Base-by-base conservation (phyloP, 441 rosid species). In the Raphanus hybrid region DNA sequence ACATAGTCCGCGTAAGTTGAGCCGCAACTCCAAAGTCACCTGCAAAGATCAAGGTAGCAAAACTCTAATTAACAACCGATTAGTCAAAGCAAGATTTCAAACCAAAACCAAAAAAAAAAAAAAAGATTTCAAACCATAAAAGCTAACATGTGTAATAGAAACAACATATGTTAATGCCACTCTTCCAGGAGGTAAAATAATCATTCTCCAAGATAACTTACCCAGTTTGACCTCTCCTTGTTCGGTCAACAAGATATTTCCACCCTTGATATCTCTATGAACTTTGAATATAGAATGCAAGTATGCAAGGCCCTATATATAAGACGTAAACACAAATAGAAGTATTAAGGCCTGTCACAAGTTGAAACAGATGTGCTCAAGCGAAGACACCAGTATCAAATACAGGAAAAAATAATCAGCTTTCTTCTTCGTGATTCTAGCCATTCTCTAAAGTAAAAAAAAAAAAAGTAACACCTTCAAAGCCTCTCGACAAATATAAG, bases 21-120 rank as follows among this genome's bases (percentile, higher is more conserved):
- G 98, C 98, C 8, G 99, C 99, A 82, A 96, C 99, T 76, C 99
- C 99, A 90, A 96, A 96, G 85, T 96, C 99, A 82, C 98, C 99
- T 96, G 92, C 67, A 83, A 87, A 76, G 59, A 70, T 70, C 67
- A 68, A 66, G 73, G 75, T 20, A 81, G 6, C 10, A 6, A 29
- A 8, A 10, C 11, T 63, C 5, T 35, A 15, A 48, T 23, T 15
- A 65, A 80, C 8, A 61, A 54, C 48, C 10, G 11, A 32, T 52
- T 43, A 57, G 10, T n/a, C 66, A 57, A 55, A 54, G 55, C 52
- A 71, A 62, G 37, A 57, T 75, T 75, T 34, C 26, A 61, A 73
- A 64, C 27, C 54, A 15, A 16, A 16, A 16, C 18, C 18, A 16
- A 16, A 16, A 16, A 16, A 16, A 16, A 16, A 16, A 16, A 16